Evolutionary conservation across 1,284 basidiomycete genomes (phyloP), one percentile per base, ranked within the genome.

Genomic region (Chalciporus sp.): DNA sequence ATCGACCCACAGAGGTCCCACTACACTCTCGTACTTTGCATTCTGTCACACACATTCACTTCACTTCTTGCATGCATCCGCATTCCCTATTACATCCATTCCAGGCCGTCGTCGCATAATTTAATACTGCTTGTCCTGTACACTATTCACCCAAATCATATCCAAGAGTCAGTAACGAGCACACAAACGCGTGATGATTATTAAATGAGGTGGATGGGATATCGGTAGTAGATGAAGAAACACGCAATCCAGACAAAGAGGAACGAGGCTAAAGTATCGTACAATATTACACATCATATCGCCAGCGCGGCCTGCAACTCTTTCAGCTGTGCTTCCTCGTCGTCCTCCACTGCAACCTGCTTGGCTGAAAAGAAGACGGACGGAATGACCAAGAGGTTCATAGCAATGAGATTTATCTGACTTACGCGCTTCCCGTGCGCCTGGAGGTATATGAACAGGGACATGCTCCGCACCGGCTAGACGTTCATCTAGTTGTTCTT

Each of bases 321-420:
- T 71, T 84, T 86, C 68, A 99, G 85, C 74, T 98, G 90, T 43
- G 84, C 88, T 62, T 95, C 96, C 72, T 98, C 95, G 78, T 97
- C 94, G 72, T 91, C 92, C 68, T 96, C 93, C 65, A 85, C 87
- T 50, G 78, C 82, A 60, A 70, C 71, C 19, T 40, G 45, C 62
- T 66, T 59, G 40, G 58, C 65, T 63, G 48, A 51, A 31, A 39
- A 42, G 33, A 16, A 31, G 17, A 55, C 53, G 31, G 59, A 54
- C 52, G 8, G 53, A 41, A 26, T 45, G 42, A 20, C 33, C 35
- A 29, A 39, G 44, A 17, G 35, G n/a, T 37, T 10, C 17, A 49
- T 3, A 16, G 16, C 42, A 19, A 43, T 35, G 29, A 51, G 11
- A 56, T 52, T 45, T 37, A 41, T 31, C 33, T 19, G 39, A 76